These are phyloP conservation scores for Atalantia buxifolia DNA, from an alignment of 345 rosid species.

Conservation along the genomic window DNA sequence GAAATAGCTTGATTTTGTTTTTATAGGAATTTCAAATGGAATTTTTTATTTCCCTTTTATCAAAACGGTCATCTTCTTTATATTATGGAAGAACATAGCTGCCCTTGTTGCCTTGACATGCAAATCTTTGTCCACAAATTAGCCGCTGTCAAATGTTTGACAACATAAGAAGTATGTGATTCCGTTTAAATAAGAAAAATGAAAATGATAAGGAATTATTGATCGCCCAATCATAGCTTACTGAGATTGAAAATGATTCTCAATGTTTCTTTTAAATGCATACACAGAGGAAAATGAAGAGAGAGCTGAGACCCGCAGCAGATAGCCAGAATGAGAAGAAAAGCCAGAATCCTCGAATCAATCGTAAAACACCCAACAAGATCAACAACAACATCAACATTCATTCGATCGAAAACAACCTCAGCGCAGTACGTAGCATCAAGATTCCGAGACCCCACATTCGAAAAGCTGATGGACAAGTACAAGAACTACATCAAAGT, in stretches of 20 bases:
- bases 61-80: not conserved
- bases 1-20: not conserved
- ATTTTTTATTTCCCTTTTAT: no score
- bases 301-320: not conserved
- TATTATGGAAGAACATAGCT: not conserved
- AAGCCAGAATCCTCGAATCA: not conserved
- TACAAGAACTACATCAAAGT: conserved; percentile 80
- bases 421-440: conserved; percentile 75
- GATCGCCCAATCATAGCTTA: not conserved
- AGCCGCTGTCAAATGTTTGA: no score
- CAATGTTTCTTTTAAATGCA: not conserved
- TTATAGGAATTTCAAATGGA: not conserved
- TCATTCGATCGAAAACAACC: conserved; percentile 54
- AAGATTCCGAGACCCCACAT: conserved; percentile 70
- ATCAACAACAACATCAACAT: not conserved
- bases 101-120: not conserved
- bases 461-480: conserved; percentile 86
- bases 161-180: no score
- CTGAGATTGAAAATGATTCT: not conserved
- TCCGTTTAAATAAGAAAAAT: no score
- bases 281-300: not conserved
- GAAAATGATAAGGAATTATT: not conserved
- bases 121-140: not conserved
- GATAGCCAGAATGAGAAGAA: conserved; percentile 1
- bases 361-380: not conserved